A percentile compares a stretch with the other conserved stretches of the same genome.
These are phyloP conservation scores for Boletus semigastroideus DNA, from an alignment of 1,284 basidiomycete genomes.

Conservation along the genomic window DNA sequence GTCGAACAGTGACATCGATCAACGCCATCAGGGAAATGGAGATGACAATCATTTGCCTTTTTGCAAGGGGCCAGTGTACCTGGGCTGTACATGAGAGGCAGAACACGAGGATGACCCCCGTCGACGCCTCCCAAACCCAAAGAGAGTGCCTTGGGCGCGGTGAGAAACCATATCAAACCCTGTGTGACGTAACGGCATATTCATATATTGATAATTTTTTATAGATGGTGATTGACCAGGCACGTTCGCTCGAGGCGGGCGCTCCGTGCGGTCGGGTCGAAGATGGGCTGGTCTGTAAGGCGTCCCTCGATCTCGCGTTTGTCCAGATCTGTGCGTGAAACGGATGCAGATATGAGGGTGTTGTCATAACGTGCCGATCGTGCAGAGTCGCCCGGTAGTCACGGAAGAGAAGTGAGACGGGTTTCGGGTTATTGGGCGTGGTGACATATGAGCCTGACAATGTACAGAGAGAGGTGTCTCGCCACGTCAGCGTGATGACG, in stretches of 20 bases:
- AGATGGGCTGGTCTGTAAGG: too few species aligned
- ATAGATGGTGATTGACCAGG: slow-evolving; percentile 2
- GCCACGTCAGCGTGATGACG: not conserved
- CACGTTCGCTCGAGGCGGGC: not conserved
- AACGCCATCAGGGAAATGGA: slow-evolving; percentile 4
- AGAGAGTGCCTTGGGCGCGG: slow-evolving; percentile 4
- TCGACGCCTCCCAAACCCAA: not conserved
- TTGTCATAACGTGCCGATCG: too few species aligned
- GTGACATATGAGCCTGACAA: not conserved
- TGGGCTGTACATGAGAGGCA: not conserved
- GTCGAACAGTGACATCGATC: slow-evolving; percentile 1
- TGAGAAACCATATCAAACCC: too few species aligned
- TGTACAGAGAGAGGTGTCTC: not conserved
- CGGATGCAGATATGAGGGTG: too few species aligned
- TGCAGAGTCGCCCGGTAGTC: not conserved
- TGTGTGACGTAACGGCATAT: too few species aligned
- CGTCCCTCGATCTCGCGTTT: too few species aligned
- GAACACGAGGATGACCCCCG: not conserved
- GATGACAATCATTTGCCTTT: slow-evolving; percentile 21
- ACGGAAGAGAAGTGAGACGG: not conserved
- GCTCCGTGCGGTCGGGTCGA: too few species aligned
- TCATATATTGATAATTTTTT: too few species aligned
- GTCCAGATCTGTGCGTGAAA: too few species aligned
- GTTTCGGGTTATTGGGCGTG: too few species aligned
- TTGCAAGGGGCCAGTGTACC: slow-evolving; percentile 6